Evolutionary conservation across 768 basidiomycete genomes (phyloP).

Genomic region (Lactifluus subvellereus): DNA sequence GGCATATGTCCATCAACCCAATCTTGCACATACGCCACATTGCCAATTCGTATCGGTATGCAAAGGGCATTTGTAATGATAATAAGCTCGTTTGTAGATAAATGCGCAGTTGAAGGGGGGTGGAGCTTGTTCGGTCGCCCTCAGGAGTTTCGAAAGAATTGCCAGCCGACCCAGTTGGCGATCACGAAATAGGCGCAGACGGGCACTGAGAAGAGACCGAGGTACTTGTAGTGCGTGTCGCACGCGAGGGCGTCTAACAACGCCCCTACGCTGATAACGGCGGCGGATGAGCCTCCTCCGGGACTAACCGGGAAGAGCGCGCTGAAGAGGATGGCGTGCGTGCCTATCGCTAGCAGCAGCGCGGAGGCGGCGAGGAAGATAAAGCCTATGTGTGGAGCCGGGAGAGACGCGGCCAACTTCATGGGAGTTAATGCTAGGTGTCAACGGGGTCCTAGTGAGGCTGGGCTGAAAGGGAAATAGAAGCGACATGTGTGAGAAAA

Average conservation of each 20-base stretch:
- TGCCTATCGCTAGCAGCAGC: slow-evolving; percentile 14
- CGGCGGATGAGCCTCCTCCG: not conserved
- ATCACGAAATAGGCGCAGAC: slow-evolving; percentile 86
- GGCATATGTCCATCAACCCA: not conserved
- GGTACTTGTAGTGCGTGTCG: slow-evolving; percentile 91
- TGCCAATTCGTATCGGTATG: not conserved
- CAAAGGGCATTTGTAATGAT: too few species aligned
- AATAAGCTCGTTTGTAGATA: not conserved
- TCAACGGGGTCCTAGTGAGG: not conserved
- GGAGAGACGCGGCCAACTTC: slow-evolving; percentile 1
- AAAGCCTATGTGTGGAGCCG: slow-evolving; percentile 7
- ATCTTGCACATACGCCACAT: not conserved
- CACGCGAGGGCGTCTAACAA: slow-evolving; percentile 50
- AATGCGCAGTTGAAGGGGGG: too few species aligned
- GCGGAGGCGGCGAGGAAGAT: slow-evolving; percentile 15
- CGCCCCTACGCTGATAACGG: slow-evolving; percentile 30
- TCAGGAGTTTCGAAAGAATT: slow-evolving; percentile 90
- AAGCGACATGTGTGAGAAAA: not conserved
- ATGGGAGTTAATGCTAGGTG: not conserved
- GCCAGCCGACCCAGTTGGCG: slow-evolving; percentile 99
- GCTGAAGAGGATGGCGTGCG: slow-evolving; percentile 18
- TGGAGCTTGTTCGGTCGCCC: not conserved
- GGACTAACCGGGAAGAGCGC: slow-evolving; percentile 4
- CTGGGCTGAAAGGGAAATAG: not conserved
- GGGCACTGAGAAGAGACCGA: slow-evolving; percentile 71